Evolutionary conservation across 257 asterid genomes (phyloP), one percentile per base, ranked within the genome.

Genomic region (Fraxinus cuspidata): DNA sequence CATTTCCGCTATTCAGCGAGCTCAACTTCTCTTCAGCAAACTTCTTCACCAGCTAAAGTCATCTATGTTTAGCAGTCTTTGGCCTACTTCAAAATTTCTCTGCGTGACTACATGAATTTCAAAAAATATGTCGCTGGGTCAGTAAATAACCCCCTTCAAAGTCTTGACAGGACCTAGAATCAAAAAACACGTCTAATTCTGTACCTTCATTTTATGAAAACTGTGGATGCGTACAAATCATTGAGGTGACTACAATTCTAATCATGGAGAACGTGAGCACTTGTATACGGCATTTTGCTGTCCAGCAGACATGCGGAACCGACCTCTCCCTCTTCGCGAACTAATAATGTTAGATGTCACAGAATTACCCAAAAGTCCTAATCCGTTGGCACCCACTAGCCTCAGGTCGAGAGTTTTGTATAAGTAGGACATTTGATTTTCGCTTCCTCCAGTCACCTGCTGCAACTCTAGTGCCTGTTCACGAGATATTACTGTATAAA

Each of bases 381-480:
- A 49, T 1, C 87, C 83, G 69, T 81, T 78, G 16, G 83, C 78
- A 74, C 97, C 96, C 88, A 81, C 78, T 71, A 92, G 75, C 87
- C 86, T 87, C 84, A 89, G 77, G 16, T 86, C 86, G 31, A 85
- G 84, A 34, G 64, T 79, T 19, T 74, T 78, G 75, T 53, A 83
- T 81, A 89, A 71, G 79, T 85, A 88, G 2, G 77, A 60, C 69
- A 90, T 23, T 58, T 81, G 88, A 71, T 71, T 28, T 64, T 82
- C 69, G 31, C 71, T 69, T 81, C 86, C 90, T 67, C 84, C 92
- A 0, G 73, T 64, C 76, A 81, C 79, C 79, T 77, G 82, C 82
- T 85, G 86, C 84, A 92, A 65, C 71, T 89, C 84, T 18, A 18
- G 72, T 56, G 91, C 90, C 88, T 89, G 97, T 79, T 86, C 88